Evolutionary conservation across 2,329 filamentous ascomycete species (phyloP), one percentile per base, ranked within the genome.

Genomic region (Beauveria sp.): DNA sequence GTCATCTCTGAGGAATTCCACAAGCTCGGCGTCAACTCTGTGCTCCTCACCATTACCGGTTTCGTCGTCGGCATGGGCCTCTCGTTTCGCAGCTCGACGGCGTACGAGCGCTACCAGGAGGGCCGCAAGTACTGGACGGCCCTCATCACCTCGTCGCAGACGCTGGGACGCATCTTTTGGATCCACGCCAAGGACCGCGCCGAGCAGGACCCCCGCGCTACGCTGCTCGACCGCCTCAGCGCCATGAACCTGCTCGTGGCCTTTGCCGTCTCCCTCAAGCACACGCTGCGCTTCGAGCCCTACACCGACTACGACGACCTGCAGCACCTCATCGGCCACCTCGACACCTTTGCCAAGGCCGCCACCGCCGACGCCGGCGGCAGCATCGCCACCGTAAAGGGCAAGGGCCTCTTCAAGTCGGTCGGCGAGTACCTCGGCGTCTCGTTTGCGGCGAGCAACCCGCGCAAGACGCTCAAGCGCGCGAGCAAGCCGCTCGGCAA

Each of bases 271-370:
- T 77, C 91, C 1, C 79, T 96, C 63, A 93, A 93, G 76, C 91
- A 95, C 75, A 88, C 86, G 68, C 83, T 96, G 38, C 89, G 91
- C 38, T 93, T 93, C 72, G 90, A 96, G 71, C 90, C 91, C 1
- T 90, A 89, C 68, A 85, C 87, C 40, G 83, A 88, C 59, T 93
- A 95, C 71, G 82, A 87, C 1, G 91, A 95, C 69, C 79, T 96
- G 5, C 76, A 83, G 43, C 83, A 87, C 22, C 79, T 92, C 16
- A 82, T 93, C 34, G 81, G 82, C 18, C 87, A 92, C 69, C 80
- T 96, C 34, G 83, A 90, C 66, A 93, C 89, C 0, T 91, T 91
- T 68, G 89, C 91, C 64, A 85, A 78, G 62, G 72, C 75, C 6
- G 83, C 81, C 10, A 79, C 77, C 12, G 67, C 77, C 14, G 71